Evolutionary conservation across 2,329 filamentous ascomycete genomes (phyloP), one percentile per base, ranked within the genome.

Genomic region (Colletotrichum sp.): DNA sequence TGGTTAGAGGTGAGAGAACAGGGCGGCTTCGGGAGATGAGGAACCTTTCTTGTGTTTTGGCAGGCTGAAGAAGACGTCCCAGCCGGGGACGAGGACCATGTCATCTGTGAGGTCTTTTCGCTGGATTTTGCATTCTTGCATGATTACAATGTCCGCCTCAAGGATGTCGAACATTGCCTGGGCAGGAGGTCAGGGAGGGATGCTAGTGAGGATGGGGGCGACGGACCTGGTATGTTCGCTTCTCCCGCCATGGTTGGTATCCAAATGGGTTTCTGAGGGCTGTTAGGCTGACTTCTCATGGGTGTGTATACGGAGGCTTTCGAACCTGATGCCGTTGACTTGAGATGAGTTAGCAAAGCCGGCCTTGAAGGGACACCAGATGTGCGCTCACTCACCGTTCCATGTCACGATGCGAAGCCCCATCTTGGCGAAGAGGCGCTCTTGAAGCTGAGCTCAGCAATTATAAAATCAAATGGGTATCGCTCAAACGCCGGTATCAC

Each of bases 41-140:
- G 5, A 86, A 94, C 95, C 96, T 88, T 98, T 99, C 84, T 99
- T 99, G 82, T 98, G 90, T 82, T 93, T 95, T 0, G 97, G 97
- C 28, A 99, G 88, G 83, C 96, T 98, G 85, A 98, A 98, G 85
- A 94, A 98, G 78, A 96, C 96, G 83, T 99, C 97, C 96, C 96
- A 99, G 15, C 97, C 97, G 0, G 95, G 93, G 0, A 99, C 92
- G 39, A 99, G 88, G 12, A 99, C 96, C 95, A 99, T 99, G 80
- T 99, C 97, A 89, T 99, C 97, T 55, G 89, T 90, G 2, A 99
- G 88, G 80, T 98, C 96, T 83, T 98, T 98, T 73, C 94, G 91
- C 82, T 99, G 97, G 55, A 99, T 98, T 86, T 99, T 99, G 59
- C 95, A 93, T 85, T 99, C 97, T 84, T 99, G 97, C 88, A 99